Base-by-base conservation (phyloP, 306 rosid species). In the Prunus padus region DNA sequence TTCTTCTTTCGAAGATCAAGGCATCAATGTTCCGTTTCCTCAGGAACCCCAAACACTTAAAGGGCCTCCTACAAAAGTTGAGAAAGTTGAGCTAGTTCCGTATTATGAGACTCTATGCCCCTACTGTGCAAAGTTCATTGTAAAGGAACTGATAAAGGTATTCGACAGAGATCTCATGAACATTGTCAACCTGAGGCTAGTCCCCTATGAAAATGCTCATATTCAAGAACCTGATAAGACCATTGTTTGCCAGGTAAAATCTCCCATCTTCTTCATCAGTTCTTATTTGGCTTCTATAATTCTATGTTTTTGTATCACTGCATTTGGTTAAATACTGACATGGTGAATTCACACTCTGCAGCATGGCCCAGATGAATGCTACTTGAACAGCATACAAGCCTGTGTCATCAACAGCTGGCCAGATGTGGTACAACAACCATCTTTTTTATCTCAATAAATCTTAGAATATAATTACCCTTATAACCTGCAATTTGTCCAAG, bases 311-410 rank as follows among this genome's bases (percentile, higher is more conserved):
- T 52, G 28, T 44, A 71, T 56, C 47, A 71, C 25, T 20, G 0
- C 20, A 23, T 40, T 22, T 71, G 66, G 14, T 19, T 4, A 8
- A 64, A n/a, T 19, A 8, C n/a, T 71, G 15, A 54, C 37, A 13
- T 55, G 65, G 51, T 54, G 40, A 37, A 30, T 54, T 37, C 23
- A 20, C 28, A 40, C 31, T 14, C 52, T 85, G 85, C 89, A 91
- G 97, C 97, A 94, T 84, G 98, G 96, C 76, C 66, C 81, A 1
- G 95, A 94, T 79, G 98, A 91, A 80, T 94, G 98, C 84, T 80
- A 85, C 33, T 84, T 88, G 67, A 94, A 91, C 88, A 82, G 91
- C 18, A 77, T 94, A 10, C 88, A 91, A 71, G 98, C 95, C 75
- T 94, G 96, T 85, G 67, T 95, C 8, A 86, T 94, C 77, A 61